Conservation (phyloP, 345 rosid species). For the Moricandia arvensis region DNA sequence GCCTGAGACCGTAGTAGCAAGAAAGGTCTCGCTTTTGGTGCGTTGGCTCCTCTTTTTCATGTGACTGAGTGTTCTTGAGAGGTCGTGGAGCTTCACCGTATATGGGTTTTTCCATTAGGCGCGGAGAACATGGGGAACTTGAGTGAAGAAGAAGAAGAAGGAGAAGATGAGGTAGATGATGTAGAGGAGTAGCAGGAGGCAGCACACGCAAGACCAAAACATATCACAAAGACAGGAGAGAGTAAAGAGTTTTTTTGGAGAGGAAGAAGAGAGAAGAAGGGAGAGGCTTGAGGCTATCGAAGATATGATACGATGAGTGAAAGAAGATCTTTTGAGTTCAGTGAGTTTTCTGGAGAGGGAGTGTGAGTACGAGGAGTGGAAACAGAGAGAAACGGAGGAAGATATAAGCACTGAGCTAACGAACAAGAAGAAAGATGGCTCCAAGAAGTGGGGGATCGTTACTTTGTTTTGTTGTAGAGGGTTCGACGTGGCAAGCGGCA, state of each 20-base stretch:
- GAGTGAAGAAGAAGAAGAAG: conserved; percentile 14
- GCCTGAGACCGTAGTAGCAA: conserved; percentile 51
- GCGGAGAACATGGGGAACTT: neutral
- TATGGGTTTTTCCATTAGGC: conserved; percentile 37
- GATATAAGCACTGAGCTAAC: neutral
- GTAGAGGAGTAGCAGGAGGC: neutral
- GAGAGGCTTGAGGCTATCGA: conserved; percentile 6
- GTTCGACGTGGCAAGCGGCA: conserved; percentile 12
- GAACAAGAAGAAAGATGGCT: neutral
- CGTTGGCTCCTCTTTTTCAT: conserved; percentile 20
- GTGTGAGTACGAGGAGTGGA: conserved; percentile 3
- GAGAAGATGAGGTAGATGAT: conserved; percentile 3
- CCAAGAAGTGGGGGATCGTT: neutral
- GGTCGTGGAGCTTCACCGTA: conserved; percentile 37
- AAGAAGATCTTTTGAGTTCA: conserved; percentile 6
- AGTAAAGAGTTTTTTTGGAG: conserved; percentile 19
- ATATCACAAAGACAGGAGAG: conserved; percentile 28
- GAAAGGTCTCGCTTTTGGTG: conserved; percentile 24
- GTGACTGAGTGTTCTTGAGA: conserved; percentile 41
- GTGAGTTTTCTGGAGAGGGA: neutral
- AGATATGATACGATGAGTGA: neutral
- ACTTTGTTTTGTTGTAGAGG: neutral
- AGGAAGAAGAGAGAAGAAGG: conserved; percentile 13
- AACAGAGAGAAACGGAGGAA: conserved; percentile 21
- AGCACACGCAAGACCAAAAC: neutral